Evolutionary conservation across 257 asterid genomes (phyloP), one percentile per base, ranked within the genome.

Genomic region (Jacaranda mimosifolia): DNA sequence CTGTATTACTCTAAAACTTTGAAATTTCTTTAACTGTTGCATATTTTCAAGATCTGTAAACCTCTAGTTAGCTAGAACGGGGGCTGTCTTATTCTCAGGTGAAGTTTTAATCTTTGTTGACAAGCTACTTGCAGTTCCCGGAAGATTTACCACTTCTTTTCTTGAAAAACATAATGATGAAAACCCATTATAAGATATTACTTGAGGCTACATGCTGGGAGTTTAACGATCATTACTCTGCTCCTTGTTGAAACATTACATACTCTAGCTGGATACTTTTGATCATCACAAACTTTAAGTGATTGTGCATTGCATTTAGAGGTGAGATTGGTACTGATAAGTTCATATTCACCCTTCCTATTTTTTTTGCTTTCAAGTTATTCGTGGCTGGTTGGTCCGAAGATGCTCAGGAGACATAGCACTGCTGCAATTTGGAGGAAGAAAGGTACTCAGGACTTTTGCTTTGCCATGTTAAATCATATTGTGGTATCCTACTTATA

Each of bases 361-460:
- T 39, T 8, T 55, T 55, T 83, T 49, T 46, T 38, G 17, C 71
- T 78, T 75, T 85, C 78, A 80, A 96, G 99, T 93, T 84, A 89
- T 96, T 81, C 99, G 99, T 70, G 99, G 98, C 77, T 96, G 99
- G 98, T 77, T 93, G 82, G 97, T 96, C 64, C 80, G 98, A 81
- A 89, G 97, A 81, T 96, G 97, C 89, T 90, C 97, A 7, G 98
- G 96, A 13, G 98, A 93, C 73, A 76, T 88, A 39, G 98, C 89
- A 67, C 75, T 96, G 84, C 85, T 90, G 86, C 99, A 91, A 77
- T 89, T 88, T 58, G 97, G 94, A 56, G 88, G 89, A 68, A 85
- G 84, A 84, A 90, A 90, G 99, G 99, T 95, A 88, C 72, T 72
- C 64, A 38, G 32, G 72, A 77, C 58, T 69, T 51, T 35, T 17